Percentiles rank a stretch among this genome's conserved stretches.
phyloP scores from a whole-genome alignment of 371 early-diverging fungal genomes.

The Rhizomucor miehei region DNA sequence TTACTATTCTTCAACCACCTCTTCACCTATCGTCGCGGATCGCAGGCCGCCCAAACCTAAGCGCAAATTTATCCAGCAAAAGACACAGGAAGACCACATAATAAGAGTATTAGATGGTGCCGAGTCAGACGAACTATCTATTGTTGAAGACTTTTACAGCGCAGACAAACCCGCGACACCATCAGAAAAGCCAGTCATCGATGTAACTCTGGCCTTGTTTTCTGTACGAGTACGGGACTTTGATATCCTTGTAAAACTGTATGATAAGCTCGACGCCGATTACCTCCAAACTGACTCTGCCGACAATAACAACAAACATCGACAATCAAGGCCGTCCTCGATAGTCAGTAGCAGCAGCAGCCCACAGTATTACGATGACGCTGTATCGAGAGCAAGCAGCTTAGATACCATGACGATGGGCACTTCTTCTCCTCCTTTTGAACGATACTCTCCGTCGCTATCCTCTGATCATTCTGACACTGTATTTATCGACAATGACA shows the following conservation, averaged over 20 bases:
- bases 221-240: conserved; percentile 57
- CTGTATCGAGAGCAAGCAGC: conserved; percentile 12
- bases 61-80: conserved; percentile 17
- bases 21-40: neutral
- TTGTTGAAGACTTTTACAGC: conserved; percentile 66
- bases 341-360: conserved; percentile 1
- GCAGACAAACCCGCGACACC: conserved; percentile 26
- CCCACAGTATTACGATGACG: neutral
- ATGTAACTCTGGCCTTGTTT: conserved; percentile 28
- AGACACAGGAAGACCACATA: conserved; percentile 21
- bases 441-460: neutral
- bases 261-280: conserved; percentile 62
- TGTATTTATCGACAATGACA: neutral
- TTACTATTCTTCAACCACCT: conserved; percentile 31
- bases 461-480: conserved; percentile 5
- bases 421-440: neutral
- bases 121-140: conserved; percentile 32
- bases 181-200: conserved; percentile 26
- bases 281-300: conserved; percentile 17
- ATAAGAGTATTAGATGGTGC: conserved; percentile 23
- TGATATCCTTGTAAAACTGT: conserved; percentile 60
- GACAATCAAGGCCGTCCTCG: neutral
- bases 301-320: neutral
- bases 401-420: conserved; percentile 4
- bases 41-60: conserved; percentile 27